Evolutionary conservation across 2,329 filamentous ascomycete genomes (phyloP), one percentile per base, ranked within the genome.

Genomic region (Gnomoniopsis sp.): DNA sequence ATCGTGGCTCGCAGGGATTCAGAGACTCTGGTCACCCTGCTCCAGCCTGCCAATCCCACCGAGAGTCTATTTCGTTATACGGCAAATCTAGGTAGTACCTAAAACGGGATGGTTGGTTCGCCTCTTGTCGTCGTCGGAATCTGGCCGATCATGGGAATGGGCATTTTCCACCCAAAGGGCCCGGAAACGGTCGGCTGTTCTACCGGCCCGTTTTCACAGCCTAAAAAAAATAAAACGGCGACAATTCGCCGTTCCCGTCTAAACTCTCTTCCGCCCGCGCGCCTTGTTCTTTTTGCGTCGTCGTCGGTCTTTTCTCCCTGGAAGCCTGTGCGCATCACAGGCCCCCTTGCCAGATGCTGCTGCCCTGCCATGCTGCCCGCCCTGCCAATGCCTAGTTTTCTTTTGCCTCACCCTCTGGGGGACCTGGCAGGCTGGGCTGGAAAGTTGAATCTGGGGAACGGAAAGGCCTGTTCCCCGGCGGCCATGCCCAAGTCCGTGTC

Each of bases 391-490:
- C 52, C 43, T 46, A 41, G 38, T 19, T 21, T 48, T 21, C 21
- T 17, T 34, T 34, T 21, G 23, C 23, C 56, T 54, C 56, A 58
- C 56, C 51, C 54, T 43, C n/a, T n/a, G n/a, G n/a, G 26, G 26
- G 26, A 30, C 26, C 26, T 30, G 26, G 26, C 26, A 4, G n/a
- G n/a, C n/a, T n/a, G n/a, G n/a, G n/a, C n/a, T n/a, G n/a, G 26
- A 30, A 30, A 30, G 8, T 30, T 8, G 55, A 36, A 14, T 36
- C 7, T 19, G 57, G 38, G 53, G 23, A 52, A 33, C 52, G 21
- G 33, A 55, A 8, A 46, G 49, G 43, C 59, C 57, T 58, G 50
- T 55, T 59, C 56, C 59, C 59, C 59, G 53, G 57, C 53, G 44
- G 54, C 51, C 41, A 4, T 30, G 26, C 26, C 26, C 26, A 4